Conservation (phyloP, 768 basidiomycete species). For the Macrolepiota dolichaula region DNA sequence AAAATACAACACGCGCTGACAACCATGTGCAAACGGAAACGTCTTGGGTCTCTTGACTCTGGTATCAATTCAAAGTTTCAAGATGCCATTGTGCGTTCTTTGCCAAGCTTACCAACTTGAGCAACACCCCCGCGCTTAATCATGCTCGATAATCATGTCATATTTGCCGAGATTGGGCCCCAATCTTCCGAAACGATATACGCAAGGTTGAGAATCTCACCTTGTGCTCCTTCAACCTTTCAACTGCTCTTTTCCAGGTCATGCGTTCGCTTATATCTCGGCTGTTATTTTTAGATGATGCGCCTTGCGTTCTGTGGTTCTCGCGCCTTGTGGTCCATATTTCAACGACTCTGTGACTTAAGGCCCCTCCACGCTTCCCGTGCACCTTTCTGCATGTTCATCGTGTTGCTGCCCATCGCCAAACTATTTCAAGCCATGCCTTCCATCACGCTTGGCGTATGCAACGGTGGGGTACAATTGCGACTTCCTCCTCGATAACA, state of each 20-base stretch:
- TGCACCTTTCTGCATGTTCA: neutral
- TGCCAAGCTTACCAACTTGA: neutral
- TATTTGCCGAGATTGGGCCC: neutral
- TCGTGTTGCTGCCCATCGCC: neutral
- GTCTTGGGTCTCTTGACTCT: neutral
- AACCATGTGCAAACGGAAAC: neutral
- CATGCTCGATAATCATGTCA: neutral
- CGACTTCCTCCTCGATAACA: neutral
- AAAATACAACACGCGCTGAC: neutral
- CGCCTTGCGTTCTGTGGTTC: neutral
- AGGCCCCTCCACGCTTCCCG: neutral
- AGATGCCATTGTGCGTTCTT: neutral
- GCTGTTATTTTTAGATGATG: neutral
- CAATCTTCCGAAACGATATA: neutral
- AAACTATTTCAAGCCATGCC: neutral
- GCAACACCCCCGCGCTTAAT: neutral
- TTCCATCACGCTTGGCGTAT: constrained; percentile 1
- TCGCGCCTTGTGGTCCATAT: neutral
- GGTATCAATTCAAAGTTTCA: neutral
- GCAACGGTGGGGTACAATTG: neutral
- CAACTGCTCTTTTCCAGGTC: neutral
- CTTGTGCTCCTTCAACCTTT: neutral
- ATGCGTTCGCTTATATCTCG: neutral
- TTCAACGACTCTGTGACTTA: neutral
- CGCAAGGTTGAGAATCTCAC: neutral